Percentiles rank a stretch among this genome's conserved stretches.
These are phyloP conservation scores for Delphinella strobiligena DNA, from an alignment of 2,329 filamentous ascomycete genomes.

Conservation along the genomic window DNA sequence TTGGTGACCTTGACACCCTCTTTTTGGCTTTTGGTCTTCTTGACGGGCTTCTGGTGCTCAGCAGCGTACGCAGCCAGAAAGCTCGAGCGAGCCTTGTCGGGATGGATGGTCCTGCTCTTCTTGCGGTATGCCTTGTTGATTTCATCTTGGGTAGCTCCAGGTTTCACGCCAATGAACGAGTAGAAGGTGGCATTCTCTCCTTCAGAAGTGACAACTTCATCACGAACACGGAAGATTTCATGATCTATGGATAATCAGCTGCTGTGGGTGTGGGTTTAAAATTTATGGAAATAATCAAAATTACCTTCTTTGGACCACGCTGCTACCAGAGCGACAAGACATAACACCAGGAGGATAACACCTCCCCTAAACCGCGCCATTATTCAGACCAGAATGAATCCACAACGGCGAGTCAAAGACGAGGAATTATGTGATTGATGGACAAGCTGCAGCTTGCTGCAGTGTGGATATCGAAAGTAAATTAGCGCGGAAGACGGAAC, in stretches of 20 bases:
- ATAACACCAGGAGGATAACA: slow-evolving; percentile 51
- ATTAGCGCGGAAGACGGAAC: slow-evolving; percentile 4
- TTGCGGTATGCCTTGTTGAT: slow-evolving; percentile 92
- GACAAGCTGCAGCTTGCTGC: no score
- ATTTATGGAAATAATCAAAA: no score
- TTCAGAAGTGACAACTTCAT: slow-evolving; percentile 68
- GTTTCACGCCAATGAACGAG: slow-evolving; percentile 69
- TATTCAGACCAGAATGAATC: no score
- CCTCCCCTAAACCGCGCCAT: slow-evolving; percentile 60
- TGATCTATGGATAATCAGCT: slow-evolving; percentile 51
- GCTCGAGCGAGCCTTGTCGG: slow-evolving; percentile 86
- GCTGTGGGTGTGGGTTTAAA: no score
- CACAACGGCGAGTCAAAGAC: no score
- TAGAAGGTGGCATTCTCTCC: slow-evolving; percentile 81
- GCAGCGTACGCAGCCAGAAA: slow-evolving; percentile 59
- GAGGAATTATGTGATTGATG: slow-evolving; percentile 12
- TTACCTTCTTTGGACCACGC: slow-evolving; percentile 85
- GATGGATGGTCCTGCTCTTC: slow-evolving; percentile 71
- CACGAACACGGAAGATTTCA: slow-evolving; percentile 91
- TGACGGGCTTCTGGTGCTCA: slow-evolving; percentile 25
- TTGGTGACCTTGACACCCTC: slow-evolving; percentile 53
- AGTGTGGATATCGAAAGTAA: not conserved
- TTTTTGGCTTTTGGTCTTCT: slow-evolving; percentile 32
- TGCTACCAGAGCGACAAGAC: slow-evolving; percentile 53
- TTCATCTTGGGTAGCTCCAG: slow-evolving; percentile 67